These are phyloP conservation scores for Lippia alba DNA, from an alignment of 305 asterid genomes.

Conservation along the genomic window DNA sequence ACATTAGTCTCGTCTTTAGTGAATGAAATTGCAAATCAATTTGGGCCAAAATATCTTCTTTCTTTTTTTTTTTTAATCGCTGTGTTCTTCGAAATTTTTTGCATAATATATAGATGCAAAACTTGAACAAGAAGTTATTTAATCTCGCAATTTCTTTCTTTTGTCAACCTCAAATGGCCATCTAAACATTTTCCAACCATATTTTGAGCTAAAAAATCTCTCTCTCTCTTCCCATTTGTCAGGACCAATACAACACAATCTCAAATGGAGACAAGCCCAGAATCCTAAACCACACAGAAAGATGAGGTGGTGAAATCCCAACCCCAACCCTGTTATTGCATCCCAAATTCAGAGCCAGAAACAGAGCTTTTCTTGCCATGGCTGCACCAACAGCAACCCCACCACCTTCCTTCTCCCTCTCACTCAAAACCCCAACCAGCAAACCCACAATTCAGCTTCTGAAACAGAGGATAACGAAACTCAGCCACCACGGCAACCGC, in stretches of 20 bases:
- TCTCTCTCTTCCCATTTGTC: constrained; percentile 12
- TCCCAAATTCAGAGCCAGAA: constrained; percentile 31
- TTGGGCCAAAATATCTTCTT: no score
- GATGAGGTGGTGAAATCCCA: constrained; percentile 41
- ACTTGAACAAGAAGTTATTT: no score
- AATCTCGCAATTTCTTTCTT: no score
- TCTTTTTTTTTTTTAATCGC: no score
- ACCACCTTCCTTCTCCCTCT: constrained; percentile 50
- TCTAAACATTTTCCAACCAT: background rate
- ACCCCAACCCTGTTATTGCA: constrained; percentile 16
- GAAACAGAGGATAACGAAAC: constrained; percentile 29
- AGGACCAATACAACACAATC: constrained; percentile 9
- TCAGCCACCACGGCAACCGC: constrained; percentile 14
- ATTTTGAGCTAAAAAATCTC: background rate
- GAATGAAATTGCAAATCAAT: no score
- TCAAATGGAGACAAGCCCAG: constrained; percentile 27
- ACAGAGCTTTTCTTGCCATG: constrained; percentile 43
- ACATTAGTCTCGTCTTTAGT: no score
- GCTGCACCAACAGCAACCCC: constrained; percentile 65
- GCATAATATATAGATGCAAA: no score
- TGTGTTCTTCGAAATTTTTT: no score
- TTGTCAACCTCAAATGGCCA: no score
- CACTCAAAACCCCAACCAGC: constrained; percentile 42
- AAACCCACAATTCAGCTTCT: constrained; percentile 32
- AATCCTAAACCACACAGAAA: constrained; percentile 51